Evolutionary conservation across 176 grass and related monocot species (phyloP).

Genomic region (Bromus sterilis): DNA sequence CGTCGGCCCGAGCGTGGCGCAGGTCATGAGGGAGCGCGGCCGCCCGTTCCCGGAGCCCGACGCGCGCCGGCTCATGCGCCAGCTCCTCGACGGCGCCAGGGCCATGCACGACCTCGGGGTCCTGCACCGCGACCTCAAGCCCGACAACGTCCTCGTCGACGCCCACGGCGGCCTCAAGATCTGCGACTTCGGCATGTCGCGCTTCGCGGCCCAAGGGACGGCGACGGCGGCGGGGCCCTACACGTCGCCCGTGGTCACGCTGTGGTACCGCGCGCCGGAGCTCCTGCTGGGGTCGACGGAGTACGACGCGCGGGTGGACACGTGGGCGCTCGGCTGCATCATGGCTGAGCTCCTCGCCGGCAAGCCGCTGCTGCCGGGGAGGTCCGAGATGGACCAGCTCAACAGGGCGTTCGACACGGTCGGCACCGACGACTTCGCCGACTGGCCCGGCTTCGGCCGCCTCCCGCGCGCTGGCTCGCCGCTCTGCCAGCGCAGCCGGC

Average conservation of each 20-base stretch:
- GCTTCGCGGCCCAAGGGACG: background rate
- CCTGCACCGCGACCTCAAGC: conserved; percentile 65
- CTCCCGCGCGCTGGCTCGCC: conserved; percentile 5
- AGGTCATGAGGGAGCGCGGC: conserved; percentile 9
- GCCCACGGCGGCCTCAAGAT: conserved; percentile 23
- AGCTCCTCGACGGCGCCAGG: conserved; percentile 15
- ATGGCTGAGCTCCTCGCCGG: conserved; percentile 41
- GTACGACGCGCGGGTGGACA: conserved; percentile 33
- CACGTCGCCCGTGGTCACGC: conserved; percentile 28
- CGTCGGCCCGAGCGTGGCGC: conserved; percentile 12
- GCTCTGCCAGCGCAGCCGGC: background rate
- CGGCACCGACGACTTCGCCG: background rate
- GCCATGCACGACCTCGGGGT: conserved; percentile 33
- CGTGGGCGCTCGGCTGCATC: conserved; percentile 34
- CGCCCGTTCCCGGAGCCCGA: conserved; percentile 11
- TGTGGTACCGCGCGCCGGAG: conserved; percentile 41
- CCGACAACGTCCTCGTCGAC: conserved; percentile 53
- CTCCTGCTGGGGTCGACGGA: conserved; percentile 12
- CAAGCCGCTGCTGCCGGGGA: conserved; percentile 1
- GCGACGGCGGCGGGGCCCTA: background rate
- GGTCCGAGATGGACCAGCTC: conserved; percentile 39
- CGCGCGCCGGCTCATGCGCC: conserved; percentile 17
- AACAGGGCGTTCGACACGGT: conserved; percentile 13
- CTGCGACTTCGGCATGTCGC: conserved; percentile 37
- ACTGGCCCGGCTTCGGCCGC: background rate